Percentiles rank a stretch among this genome's conserved stretches.
phyloP scores from a whole-genome alignment of 306 rosid genomes.

The Fragaria ananassa region DNA sequence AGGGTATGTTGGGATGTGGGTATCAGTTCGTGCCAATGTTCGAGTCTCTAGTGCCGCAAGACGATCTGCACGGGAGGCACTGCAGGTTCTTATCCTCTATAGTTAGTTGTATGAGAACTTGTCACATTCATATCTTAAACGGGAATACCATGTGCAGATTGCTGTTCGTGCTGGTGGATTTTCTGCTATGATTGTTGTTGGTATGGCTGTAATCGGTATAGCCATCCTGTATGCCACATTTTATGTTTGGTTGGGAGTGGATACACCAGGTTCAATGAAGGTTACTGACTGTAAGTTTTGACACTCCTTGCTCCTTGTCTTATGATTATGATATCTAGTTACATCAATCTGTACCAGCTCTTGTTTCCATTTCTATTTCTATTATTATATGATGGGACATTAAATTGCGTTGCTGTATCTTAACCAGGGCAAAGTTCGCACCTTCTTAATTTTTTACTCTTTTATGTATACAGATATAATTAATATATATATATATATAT shows the following conservation, averaged over 20 bases:
- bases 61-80: constrained; percentile 96
- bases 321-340: constrained; percentile 11
- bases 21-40: constrained; percentile 98
- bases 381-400: neutral
- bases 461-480: neutral
- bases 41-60: constrained; percentile 99
- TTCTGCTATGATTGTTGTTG: constrained; percentile 91
- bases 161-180: constrained; percentile 99
- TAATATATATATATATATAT: neutral
- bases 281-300: constrained; percentile 85
- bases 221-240: constrained; percentile 89
- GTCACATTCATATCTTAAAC: constrained; percentile 30
- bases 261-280: constrained; percentile 83
- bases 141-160: constrained; percentile 55
- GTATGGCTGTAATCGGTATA: constrained; percentile 96
- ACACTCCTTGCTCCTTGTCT: constrained; percentile 35
- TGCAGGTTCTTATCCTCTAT: constrained; percentile 66
- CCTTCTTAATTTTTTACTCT: neutral
- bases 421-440: neutral
- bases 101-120: constrained; percentile 24
- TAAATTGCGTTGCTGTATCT: neutral
- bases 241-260: constrained; percentile 95
- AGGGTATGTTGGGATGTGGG: constrained; percentile 99
- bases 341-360: neutral
- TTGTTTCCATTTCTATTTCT: neutral